Evolutionary conservation across 345 rosid genomes (phyloP), one percentile per base, ranked within the genome.

Genomic region (Moricandia arvensis): DNA sequence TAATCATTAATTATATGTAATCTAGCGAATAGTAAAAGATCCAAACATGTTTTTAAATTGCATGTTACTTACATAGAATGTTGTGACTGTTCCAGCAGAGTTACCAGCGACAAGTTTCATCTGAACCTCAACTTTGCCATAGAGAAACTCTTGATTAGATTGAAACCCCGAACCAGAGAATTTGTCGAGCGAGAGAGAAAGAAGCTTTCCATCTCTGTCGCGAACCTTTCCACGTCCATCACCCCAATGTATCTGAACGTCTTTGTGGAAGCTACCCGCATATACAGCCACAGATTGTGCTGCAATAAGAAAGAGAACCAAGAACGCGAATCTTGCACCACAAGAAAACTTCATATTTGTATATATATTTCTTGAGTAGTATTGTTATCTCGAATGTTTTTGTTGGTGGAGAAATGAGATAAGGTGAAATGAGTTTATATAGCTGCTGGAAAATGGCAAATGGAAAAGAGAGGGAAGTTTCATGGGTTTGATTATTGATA

Each of bases 31-130:
- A 12, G 1, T 3, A 41, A 8, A 1, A 71, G 35, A 60, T n/a
- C 35, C 4, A 61, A 7, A 69, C 0, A 15, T 34, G 15, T 2
- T 55, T 37, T 45, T 8, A 53, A n/a, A 29, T 0, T 17, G 18
- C 29, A 60, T 53, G 29, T 8, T 17, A 59, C 81, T 63, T 79
- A 85, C 87, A 29, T 85, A 85, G 51, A 68, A 85, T n/a, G 87
- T 74, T 43, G 87, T 80, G 8, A 85, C 86, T 1, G 87, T 85
- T 63, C 87, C 87, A 26, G 87, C 87, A 62, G 87, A 85, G 34
- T 82, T 78, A 8, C 87, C 80, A 27, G 83, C 66, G 6, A 85
- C 82, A 68, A 85, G 86, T 43, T 85, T 85, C 73, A 85, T 74
- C 29, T 85, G 79, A 74, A 82, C 82, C 29, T 79, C 81, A 1